Evolutionary conservation across 768 basidiomycete genomes (phyloP).

Genomic region (Collybia nuda): DNA sequence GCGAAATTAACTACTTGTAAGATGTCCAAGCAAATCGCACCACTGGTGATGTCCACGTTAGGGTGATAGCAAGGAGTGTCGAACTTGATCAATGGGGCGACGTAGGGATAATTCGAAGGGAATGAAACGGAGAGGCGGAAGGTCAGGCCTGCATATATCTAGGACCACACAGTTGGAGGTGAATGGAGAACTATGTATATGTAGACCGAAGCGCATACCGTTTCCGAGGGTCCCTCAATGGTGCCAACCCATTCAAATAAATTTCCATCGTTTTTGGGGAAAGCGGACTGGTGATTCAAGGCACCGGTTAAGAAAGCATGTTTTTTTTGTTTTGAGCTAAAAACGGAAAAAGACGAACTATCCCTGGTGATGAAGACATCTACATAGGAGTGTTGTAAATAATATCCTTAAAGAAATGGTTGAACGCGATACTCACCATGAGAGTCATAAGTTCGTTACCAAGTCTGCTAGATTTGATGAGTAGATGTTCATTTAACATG

Average conservation of each 20-base stretch:
- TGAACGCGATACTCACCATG: slow-evolving; percentile 55
- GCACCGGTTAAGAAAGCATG: background rate
- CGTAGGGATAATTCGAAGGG: slow-evolving; percentile 87
- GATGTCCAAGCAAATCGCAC: slow-evolving; percentile 86
- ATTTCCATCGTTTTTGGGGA: slow-evolving; percentile 84
- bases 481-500: slow-evolving; percentile 8
- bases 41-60: slow-evolving; percentile 78
- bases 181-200: slow-evolving; percentile 1
- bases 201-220: slow-evolving; percentile 43
- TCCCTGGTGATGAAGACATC: slow-evolving; percentile 90
- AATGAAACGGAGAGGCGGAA: slow-evolving; percentile 87
- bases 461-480: slow-evolving; percentile 40
- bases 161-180: slow-evolving; percentile 4
- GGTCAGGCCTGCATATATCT: slow-evolving; percentile 78
- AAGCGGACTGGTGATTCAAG: slow-evolving; percentile 65
- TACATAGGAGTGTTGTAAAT: slow-evolving; percentile 25
- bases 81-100: slow-evolving; percentile 82
- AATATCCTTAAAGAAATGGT: background rate
- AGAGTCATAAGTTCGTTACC: slow-evolving; percentile 86
- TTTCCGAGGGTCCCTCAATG: slow-evolving; percentile 78
- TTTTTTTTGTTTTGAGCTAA: background rate
- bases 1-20: slow-evolving; percentile 53
- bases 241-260: slow-evolving; percentile 90
- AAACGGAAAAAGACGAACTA: slow-evolving; percentile 47
- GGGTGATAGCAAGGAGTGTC: slow-evolving; percentile 91